Evolutionary conservation across 768 basidiomycete species (phyloP).

Genomic region (Crassisporium funariophilum): DNA sequence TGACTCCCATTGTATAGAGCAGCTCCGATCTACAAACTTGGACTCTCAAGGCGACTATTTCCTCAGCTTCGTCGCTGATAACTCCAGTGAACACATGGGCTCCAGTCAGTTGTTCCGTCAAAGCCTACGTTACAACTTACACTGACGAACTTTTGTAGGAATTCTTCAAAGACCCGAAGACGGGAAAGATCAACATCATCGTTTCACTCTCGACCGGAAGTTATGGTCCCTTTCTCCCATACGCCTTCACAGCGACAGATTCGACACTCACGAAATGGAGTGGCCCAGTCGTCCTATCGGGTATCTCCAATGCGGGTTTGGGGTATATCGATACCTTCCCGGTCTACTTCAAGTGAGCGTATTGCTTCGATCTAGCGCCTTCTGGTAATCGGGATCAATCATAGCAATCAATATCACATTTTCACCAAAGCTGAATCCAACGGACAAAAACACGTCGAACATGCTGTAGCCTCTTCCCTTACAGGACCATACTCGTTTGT

Average conservation of each 20-base stretch:
- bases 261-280: slow-evolving; percentile 30
- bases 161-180: slow-evolving; percentile 39
- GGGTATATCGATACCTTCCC: slow-evolving; percentile 40
- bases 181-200: slow-evolving; percentile 34
- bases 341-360: slow-evolving; percentile 31
- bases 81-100: slow-evolving; percentile 37
- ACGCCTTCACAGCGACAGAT: slow-evolving; percentile 35
- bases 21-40: slow-evolving; percentile 33
- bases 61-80: slow-evolving; percentile 29
- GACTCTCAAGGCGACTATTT: slow-evolving; percentile 30
- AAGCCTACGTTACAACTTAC: background rate
- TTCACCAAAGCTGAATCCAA: slow-evolving; percentile 36
- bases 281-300: slow-evolving; percentile 34
- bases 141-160: slow-evolving; percentile 21
- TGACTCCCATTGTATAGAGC: slow-evolving; percentile 23
- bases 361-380: background rate
- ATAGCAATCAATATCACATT: slow-evolving; percentile 35
- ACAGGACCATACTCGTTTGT: slow-evolving; percentile 37
- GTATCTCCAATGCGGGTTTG: slow-evolving; percentile 35
- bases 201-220: slow-evolving; percentile 38
- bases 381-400: background rate
- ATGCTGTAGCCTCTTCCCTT: slow-evolving; percentile 32
- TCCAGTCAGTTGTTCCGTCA: slow-evolving; percentile 19
- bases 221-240: slow-evolving; percentile 37
- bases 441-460: slow-evolving; percentile 34